Percentiles rank a stretch among this genome's conserved stretches.
These are phyloP conservation scores for Ogataea ganodermae DNA, from an alignment of 805 yeast genomes.

Conservation along the genomic window DNA sequence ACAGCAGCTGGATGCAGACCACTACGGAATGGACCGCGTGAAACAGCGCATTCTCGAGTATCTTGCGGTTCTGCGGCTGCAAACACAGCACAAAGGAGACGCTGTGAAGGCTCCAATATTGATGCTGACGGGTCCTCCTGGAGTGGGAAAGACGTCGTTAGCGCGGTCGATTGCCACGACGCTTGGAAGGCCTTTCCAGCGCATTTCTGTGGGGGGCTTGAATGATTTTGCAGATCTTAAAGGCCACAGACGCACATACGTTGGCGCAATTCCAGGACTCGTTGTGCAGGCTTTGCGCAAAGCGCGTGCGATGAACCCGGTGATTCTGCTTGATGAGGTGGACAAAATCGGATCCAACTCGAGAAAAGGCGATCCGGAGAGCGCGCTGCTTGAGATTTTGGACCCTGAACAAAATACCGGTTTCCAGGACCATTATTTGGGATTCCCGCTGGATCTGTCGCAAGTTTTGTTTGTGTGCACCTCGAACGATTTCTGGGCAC, in stretches of 20 bases:
- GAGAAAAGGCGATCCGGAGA: slow-evolving; percentile 77
- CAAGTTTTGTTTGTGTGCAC: slow-evolving; percentile 83
- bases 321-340: slow-evolving; percentile 79
- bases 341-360: slow-evolving; percentile 53
- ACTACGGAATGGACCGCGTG: slow-evolving; percentile 72
- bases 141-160: slow-evolving; percentile 87
- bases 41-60: slow-evolving; percentile 78
- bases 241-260: slow-evolving; percentile 89
- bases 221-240: slow-evolving; percentile 87
- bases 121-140: slow-evolving; percentile 88
- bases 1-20: slow-evolving; percentile 68
- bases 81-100: slow-evolving; percentile 23
- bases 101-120: slow-evolving; percentile 63
- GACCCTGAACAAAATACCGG: slow-evolving; percentile 86
- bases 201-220: slow-evolving; percentile 84
- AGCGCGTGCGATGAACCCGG: slow-evolving; percentile 78
- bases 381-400: slow-evolving; percentile 82
- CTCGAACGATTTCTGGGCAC: slow-evolving; percentile 71
- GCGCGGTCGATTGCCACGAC: slow-evolving; percentile 81
- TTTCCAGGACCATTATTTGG: slow-evolving; percentile 81
- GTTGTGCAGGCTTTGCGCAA: slow-evolving; percentile 75
- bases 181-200: slow-evolving; percentile 71
- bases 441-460: slow-evolving; percentile 82
- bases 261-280: slow-evolving; percentile 90
- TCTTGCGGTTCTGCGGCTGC: slow-evolving; percentile 72